Evolutionary conservation across 1,139 yeast genomes (phyloP), one percentile per base, ranked within the genome.

Genomic region (Suhomyces taliae): DNA sequence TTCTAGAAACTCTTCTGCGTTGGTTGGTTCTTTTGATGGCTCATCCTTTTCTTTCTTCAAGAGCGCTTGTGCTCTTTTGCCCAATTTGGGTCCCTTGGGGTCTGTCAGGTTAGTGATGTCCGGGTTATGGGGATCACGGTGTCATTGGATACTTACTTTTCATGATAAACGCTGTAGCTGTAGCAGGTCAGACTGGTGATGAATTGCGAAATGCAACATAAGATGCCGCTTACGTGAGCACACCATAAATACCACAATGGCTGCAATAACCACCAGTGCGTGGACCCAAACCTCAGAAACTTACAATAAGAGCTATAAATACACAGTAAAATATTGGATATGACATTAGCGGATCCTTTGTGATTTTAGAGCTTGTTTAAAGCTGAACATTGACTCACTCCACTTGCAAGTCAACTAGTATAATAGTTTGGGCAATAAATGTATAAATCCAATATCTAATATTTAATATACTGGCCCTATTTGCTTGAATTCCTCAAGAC

Each of bases 1-100:
- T 37, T 75, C 79, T n/a, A 78, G 64, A 36, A 54, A 70, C n/a
- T 76, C 82, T 27, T 75, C 80, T 1, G 71, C 67, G 0, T 78
- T 71, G 8, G 61, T 53, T 3, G 76, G 78, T 10, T 53, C 55
- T 14, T 37, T 38, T 5, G 52, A 41, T 9, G 54, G 45, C 27
- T 48, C 47, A 33, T 55, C 55, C 8, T 43, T 54, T 36, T 50
- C 47, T 10, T 49, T 49, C 9, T 39, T 42, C 44, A 51, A 45
- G n/a, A 48, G 41, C 4, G 56, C 53, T 34, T 48, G 53, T 4
- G 57, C 54, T 42, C 57, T 51, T 47, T 61, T 58, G 29, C 65
- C 56, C 37, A 59, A 48, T 46, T 61, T 61, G 3, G 65, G 65
- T 27, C 52, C 52, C 47, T 54, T 59, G 15, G 46, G 43, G 24